phyloP scores from a whole-genome alignment of 2,329 filamentous ascomycete genomes.

The Exophiala lecanii-corni region DNA sequence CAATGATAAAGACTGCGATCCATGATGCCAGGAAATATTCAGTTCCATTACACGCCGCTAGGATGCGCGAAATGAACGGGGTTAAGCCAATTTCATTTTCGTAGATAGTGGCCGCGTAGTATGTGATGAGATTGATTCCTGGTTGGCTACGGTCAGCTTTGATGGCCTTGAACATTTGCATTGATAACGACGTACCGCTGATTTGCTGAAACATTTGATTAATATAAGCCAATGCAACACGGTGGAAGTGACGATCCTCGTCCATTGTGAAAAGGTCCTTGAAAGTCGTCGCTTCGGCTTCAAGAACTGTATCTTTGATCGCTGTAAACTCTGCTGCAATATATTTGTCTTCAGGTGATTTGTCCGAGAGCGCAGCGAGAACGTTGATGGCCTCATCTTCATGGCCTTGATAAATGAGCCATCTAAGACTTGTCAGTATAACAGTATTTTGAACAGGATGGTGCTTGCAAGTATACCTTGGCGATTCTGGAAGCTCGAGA shows the following conservation, averaged over 20 bases:
- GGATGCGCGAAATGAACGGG: constrained; percentile 15
- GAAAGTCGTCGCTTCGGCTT: constrained; percentile 49
- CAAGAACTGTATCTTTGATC: constrained; percentile 51
- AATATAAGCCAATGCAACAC: constrained; percentile 52
- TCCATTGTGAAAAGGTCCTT: constrained; percentile 56
- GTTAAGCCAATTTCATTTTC: constrained; percentile 17
- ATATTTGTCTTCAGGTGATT: constrained; percentile 42
- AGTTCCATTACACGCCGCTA: constrained; percentile 17
- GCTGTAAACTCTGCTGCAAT: constrained; percentile 46
- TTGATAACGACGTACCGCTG: constrained; percentile 7
- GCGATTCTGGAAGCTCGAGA: constrained; percentile 12
- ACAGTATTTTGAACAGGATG: too few species aligned
- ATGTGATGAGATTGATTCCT: constrained; percentile 1
- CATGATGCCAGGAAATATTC: constrained; percentile 25
- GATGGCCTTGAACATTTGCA: neutral
- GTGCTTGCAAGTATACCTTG: constrained; percentile 2
- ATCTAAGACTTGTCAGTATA: constrained; percentile 30
- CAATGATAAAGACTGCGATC: constrained; percentile 19
- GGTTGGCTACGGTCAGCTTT: neutral
- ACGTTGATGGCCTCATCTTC: constrained; percentile 45
- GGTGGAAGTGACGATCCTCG: constrained; percentile 53
- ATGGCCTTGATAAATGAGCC: constrained; percentile 18
- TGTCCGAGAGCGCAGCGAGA: constrained; percentile 47
- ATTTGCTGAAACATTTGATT: constrained; percentile 54
- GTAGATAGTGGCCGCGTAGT: constrained; percentile 20